Evolutionary conservation across 768 basidiomycete genomes (phyloP), one percentile per base, ranked within the genome.

Genomic region (Leccinum ochraceum): DNA sequence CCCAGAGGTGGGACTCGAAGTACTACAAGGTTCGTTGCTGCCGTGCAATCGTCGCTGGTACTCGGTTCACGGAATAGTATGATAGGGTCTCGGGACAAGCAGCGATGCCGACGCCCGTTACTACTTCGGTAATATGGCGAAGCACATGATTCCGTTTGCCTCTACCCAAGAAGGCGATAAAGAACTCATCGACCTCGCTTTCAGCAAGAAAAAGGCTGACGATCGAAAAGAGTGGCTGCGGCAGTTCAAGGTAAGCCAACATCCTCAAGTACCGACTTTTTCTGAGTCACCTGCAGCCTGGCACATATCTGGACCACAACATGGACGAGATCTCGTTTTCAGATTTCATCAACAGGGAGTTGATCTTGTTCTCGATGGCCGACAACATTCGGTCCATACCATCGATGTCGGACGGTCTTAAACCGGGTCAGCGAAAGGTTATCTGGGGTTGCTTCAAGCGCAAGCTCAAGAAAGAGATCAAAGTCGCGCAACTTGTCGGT

Each of bases 161-260:
- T 77, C 86, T 3, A 87, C 86, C 4, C 86, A 90, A 69, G 83
- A 88, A 0, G 94, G 88, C 3, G 97, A 98, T 66, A 86, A 85
- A 50, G 88, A 87, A 7, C 81, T 98, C 37, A 96, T 99, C 61
- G 97, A 99, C 44, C 87, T 99, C 58, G 97, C 97, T 0, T 99
- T 99, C 81, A 98, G 94, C 80, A 99, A 98, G 85, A 98, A 98
- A 82, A 98, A 96, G 71, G 92, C 95, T 0, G 97, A 99, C 61
- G 95, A 98, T 3, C 88, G 97, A 56, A 98, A 99, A 74, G 97
- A 99, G 59, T 99, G 97, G 97, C 78, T 99, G 13, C 84, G 97
- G 24, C 88, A 93, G 62, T 96, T 94, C 78, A 94, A 85, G 80
- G 94, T 90, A 67, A 59, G 77, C 5, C 11, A 14, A 36, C 22